Percentiles rank a stretch among this genome's conserved stretches.
Conservation (phyloP, 169 alveolate species). For the Perkinsus marinus region DNA sequence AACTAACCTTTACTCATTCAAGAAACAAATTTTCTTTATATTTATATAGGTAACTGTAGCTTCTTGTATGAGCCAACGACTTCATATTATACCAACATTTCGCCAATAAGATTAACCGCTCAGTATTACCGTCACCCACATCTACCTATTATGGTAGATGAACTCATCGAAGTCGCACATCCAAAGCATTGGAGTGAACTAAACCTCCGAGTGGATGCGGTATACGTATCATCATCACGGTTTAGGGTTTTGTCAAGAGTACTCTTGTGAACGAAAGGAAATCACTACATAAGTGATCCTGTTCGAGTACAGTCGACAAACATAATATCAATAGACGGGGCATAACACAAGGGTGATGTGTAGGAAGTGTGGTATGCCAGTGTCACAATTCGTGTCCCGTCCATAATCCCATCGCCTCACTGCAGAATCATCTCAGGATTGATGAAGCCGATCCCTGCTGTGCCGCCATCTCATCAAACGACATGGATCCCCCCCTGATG, state of each 20-base stretch:
- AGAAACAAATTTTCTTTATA: too few relatives aligned
- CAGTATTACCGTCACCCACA: neutral
- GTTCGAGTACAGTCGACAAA: neutral
- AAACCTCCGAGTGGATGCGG: neutral
- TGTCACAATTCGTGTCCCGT: neutral
- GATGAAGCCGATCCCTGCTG: neutral
- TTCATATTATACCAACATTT: too few relatives aligned
- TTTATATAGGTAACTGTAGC: too few relatives aligned
- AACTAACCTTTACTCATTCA: too few relatives aligned
- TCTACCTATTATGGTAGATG: neutral
- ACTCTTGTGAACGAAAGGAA: neutral
- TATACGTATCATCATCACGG: neutral
- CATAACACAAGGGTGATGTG: neutral
- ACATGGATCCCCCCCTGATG: neutral
- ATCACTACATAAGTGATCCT: neutral
- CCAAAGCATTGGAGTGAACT: neutral
- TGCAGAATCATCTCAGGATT: neutral
- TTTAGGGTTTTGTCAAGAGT: neutral
- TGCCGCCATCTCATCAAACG: neutral
- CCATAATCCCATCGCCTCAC: neutral
- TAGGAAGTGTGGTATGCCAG: neutral
- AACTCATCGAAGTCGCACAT: neutral
- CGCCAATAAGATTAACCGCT: neutral
- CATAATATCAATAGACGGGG: neutral
- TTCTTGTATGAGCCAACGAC: too few relatives aligned